Conservation (phyloP, 108 stramenopile species). For the Pseudonitzschia multistriata region DNA sequence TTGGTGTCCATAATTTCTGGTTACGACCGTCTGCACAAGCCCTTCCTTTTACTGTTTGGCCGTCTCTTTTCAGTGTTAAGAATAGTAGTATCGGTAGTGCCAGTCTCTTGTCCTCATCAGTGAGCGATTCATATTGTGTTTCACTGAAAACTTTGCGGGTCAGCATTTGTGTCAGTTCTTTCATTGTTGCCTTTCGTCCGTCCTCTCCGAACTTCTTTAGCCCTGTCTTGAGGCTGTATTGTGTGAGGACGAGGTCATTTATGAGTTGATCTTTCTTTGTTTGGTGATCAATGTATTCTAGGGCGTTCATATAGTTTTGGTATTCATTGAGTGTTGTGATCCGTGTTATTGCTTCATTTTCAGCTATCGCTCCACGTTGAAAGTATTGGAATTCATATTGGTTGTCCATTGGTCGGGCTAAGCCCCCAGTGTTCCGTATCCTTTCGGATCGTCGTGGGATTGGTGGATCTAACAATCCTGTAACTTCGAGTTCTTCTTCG, state of each 20-base stretch:
- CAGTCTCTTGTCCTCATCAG: not conserved
- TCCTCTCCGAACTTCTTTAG: constrained; percentile 35
- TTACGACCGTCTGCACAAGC: constrained; percentile 32
- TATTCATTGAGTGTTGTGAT: no score
- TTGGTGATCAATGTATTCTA: no score
- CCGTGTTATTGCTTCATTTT: no score
- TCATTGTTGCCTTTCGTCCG: constrained; percentile 31
- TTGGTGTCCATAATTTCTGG: constrained; percentile 1
- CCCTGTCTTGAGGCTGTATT: constrained; percentile 10
- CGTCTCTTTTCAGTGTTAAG: constrained; percentile 33
- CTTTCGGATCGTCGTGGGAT: no score
- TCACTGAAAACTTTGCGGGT: not conserved
- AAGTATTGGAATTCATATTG: no score
- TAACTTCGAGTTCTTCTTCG: no score
- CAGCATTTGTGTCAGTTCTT: constrained; percentile 35
- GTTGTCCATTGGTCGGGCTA: no score
- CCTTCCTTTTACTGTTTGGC: constrained; percentile 28
- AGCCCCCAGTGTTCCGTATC: no score
- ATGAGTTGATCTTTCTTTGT: no score
- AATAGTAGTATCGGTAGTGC: constrained; percentile 34
- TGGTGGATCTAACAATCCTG: no score
- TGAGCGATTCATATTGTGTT: not conserved
- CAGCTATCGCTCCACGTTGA: no score
- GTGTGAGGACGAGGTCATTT: not conserved
- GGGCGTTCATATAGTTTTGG: no score